Percentiles rank a stretch among this genome's conserved stretches.
Conservation (phyloP, 2,329 filamentous ascomycete genomes). For the Elsinoe fawcettii region DNA sequence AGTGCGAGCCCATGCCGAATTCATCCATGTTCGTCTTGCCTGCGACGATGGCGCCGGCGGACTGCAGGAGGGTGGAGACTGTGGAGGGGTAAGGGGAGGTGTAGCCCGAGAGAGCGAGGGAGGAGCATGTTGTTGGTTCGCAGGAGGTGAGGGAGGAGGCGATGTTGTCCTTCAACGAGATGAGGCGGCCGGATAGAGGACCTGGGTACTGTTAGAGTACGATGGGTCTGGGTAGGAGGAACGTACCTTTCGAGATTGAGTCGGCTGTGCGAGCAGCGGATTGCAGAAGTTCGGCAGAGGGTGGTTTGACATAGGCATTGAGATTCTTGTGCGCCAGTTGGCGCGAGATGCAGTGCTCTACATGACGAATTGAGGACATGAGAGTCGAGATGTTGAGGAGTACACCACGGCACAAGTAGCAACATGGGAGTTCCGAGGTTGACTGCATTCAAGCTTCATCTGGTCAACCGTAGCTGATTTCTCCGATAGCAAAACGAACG, state of each 20-base stretch:
- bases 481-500: background rate
- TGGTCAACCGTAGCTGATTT: background rate
- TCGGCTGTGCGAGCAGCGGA: slow-evolving; percentile 22
- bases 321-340: slow-evolving; percentile 28
- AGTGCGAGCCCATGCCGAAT: slow-evolving; percentile 90
- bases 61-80: slow-evolving; percentile 60
- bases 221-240: no score
- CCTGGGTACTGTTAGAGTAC: no score
- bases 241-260: slow-evolving; percentile 13
- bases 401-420: background rate
- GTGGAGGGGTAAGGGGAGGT: slow-evolving; percentile 74
- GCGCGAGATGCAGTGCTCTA: slow-evolving; percentile 30
- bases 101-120: slow-evolving; percentile 60
- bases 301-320: slow-evolving; percentile 33
- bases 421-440: background rate
- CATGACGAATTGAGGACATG: slow-evolving; percentile 34
- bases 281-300: slow-evolving; percentile 23
- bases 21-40: slow-evolving; percentile 93
- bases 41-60: slow-evolving; percentile 54
- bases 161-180: slow-evolving; percentile 47
- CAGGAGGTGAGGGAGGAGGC: slow-evolving; percentile 30
- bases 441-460: background rate
- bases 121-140: slow-evolving; percentile 69
- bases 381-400: background rate
- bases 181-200: slow-evolving; percentile 28